phyloP scores from a whole-genome alignment of 2,329 filamentous ascomycete species.

The Monosporascus sp. region DNA sequence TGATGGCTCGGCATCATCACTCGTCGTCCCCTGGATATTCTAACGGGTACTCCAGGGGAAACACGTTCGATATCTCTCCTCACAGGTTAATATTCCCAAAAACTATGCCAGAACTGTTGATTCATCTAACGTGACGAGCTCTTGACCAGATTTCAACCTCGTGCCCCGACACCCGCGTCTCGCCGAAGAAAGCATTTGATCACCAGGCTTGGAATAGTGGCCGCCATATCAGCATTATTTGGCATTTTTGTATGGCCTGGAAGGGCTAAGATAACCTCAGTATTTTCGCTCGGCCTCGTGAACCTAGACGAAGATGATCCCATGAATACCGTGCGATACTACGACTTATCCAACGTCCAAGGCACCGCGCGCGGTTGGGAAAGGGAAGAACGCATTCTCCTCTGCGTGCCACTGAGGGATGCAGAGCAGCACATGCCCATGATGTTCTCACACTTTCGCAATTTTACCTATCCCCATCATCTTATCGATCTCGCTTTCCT shows the following conservation, averaged over 20 bases:
- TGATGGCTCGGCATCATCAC: slow-evolving; percentile 79
- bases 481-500: slow-evolving; percentile 94
- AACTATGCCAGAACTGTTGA: slow-evolving; percentile 2
- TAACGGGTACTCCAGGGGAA: slow-evolving; percentile 75
- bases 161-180: slow-evolving; percentile 64
- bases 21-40: slow-evolving; percentile 54
- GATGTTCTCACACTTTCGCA: slow-evolving; percentile 97
- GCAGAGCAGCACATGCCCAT: slow-evolving; percentile 87
- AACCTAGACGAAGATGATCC: slow-evolving; percentile 65
- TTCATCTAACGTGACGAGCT: slow-evolving; percentile 10
- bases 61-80: slow-evolving; percentile 81
- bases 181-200: slow-evolving; percentile 70
- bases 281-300: slow-evolving; percentile 65
- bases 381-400: slow-evolving; percentile 86
- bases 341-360: slow-evolving; percentile 87
- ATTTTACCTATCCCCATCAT: slow-evolving; percentile 95
- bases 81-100: slow-evolving; percentile 65
- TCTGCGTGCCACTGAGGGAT: slow-evolving; percentile 91
- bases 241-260: slow-evolving; percentile 71
- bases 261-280: slow-evolving; percentile 55
- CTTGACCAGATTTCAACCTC: slow-evolving; percentile 74
- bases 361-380: slow-evolving; percentile 94
- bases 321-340: slow-evolving; percentile 93
- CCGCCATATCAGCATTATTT: slow-evolving; percentile 58
- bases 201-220: slow-evolving; percentile 57